Percentiles rank a stretch among this genome's conserved stretches.
Conservation (phyloP, 73 alveolate genomes). For the Stentor coeruleus region DNA sequence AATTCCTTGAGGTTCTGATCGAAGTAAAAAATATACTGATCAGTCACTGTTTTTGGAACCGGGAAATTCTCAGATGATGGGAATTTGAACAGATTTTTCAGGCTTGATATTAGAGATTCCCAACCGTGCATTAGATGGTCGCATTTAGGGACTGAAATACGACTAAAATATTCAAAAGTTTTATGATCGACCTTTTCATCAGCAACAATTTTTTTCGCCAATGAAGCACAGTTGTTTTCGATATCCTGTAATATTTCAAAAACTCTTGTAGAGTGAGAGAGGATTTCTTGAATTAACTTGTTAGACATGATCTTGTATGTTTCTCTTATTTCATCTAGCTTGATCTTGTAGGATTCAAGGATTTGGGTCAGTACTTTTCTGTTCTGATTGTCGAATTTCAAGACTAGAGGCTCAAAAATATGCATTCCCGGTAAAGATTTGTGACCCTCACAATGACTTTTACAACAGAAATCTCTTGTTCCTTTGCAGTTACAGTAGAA, state of each 20-base stretch:
- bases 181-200: neutral
- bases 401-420: too few relatives aligned
- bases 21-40: neutral
- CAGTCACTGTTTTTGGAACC: neutral
- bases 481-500: too few relatives aligned
- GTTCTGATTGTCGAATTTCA: too few relatives aligned
- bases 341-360: too few relatives aligned
- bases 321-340: too few relatives aligned
- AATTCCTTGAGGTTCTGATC: neutral
- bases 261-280: neutral
- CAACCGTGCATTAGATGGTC: neutral
- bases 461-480: too few relatives aligned
- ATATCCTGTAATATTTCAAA: too few relatives aligned
- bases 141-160: neutral
- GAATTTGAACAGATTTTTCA: neutral
- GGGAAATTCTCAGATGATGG: neutral
- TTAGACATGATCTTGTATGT: too few relatives aligned
- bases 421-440: too few relatives aligned
- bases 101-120: neutral
- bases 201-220: neutral
- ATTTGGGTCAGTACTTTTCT: too few relatives aligned
- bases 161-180: neutral
- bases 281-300: neutral
- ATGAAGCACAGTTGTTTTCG: neutral
- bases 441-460: too few relatives aligned